Evolutionary conservation across 768 basidiomycete species (phyloP), one percentile per base, ranked within the genome.

Genomic region (Collybiopsis luxurians): DNA sequence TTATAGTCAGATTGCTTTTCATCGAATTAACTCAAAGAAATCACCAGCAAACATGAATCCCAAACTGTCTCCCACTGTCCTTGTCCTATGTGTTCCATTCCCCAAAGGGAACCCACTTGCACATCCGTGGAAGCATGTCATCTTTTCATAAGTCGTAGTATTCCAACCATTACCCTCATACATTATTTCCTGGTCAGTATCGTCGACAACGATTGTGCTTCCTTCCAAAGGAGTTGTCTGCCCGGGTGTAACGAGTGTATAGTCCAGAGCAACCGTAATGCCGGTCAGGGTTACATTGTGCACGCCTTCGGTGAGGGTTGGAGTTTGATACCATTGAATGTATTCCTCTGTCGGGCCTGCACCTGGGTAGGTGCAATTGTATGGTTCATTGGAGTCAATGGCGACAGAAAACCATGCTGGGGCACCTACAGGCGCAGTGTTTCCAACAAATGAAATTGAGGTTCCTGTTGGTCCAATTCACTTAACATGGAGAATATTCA

Each of bases 191-290:
- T 45, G n/a, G 23, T 49, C 49, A 1, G 13, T 19, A 40, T 49
- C 39, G 36, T 56, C 46, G 12, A 56, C 55, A n/a, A 56, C 26
- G n/a, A 56, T 56, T 12, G 36, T 56, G 12, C 31, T 17, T 12
- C 31, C 51, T 10, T 44, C 39, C 9, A 58, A 17, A 28, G 56
- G 51, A 13, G 51, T 46, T 3, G 36, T 58, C n/a, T 43, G 34
- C 9, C 56, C 56, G 2, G 46, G 30, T 15, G 55, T 49, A n/a
- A 56, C 36, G 13, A 56, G 24, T 7, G 55, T 46, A 24, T 56
- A 56, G 40, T 56, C 55, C 5, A 56, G 15, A 44, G 27, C 55
- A 12, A 44, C 42, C 4, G 31, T 24, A 38, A 56, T 36, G 24
- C 23, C 26, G n/a, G 55, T 48, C 23, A 56, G 31, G 31, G 48